phyloP scores from a whole-genome alignment of 441 rosid species.

The Biscutella auriculata region DNA sequence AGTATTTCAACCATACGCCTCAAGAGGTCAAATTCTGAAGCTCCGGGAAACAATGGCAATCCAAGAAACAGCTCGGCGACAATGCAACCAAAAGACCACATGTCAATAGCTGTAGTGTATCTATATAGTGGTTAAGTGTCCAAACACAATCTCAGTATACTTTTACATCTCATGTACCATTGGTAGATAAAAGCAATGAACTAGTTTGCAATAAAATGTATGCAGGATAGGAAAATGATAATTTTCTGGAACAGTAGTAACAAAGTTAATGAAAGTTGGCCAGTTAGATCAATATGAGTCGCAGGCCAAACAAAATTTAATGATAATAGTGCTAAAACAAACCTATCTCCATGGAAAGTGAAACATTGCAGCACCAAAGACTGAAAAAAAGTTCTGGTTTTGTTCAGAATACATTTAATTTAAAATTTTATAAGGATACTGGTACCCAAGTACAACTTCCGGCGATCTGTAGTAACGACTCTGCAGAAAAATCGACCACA shows the following conservation, averaged over 20 bases:
- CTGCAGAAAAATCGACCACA: conserved; percentile 42
- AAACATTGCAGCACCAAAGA: conserved; percentile 1
- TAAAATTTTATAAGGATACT: conserved; percentile 57
- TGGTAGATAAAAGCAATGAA: neutral
- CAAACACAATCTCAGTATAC: conserved; percentile 2
- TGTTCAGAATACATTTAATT: neutral
- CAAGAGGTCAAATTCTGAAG: conserved; percentile 94
- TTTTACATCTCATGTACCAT: conserved; percentile 3
- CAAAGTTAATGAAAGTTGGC: neutral
- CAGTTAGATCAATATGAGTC: neutral
- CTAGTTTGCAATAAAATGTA: neutral
- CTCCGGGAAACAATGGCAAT: conserved; percentile 96
- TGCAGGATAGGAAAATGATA: neutral
- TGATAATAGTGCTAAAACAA: conserved; percentile 2
- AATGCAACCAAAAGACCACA: conserved; percentile 99
- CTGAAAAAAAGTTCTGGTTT: neutral
- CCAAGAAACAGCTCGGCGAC: conserved; percentile 98
- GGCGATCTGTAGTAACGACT: conserved; percentile 99
- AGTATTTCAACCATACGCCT: conserved; percentile 87
- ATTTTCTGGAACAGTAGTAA: conserved; percentile 1
- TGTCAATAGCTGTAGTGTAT: conserved; percentile 94
- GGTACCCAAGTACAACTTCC: conserved; percentile 96
- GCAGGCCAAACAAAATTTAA: neutral
- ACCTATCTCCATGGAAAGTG: neutral
- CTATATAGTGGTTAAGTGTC: conserved; percentile 50